phyloP scores from a whole-genome alignment of 805 yeast species.

The Yarrowia porcina region DNA sequence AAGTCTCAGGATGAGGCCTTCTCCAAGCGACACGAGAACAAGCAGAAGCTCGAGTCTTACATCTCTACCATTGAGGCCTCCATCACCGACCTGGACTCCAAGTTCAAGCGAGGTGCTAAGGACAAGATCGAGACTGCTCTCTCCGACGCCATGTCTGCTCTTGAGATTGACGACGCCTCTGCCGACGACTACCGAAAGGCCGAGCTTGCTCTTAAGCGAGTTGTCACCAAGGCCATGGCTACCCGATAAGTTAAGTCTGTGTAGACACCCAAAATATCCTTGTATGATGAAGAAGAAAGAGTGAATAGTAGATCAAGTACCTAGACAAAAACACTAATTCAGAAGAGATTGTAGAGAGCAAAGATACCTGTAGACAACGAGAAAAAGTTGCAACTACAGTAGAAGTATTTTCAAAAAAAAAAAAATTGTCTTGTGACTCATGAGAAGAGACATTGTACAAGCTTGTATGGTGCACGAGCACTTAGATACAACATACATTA shows the following conservation, averaged over 20 bases:
- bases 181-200: slow-evolving; percentile 99
- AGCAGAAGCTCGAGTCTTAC: slow-evolving; percentile 98
- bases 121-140: slow-evolving; percentile 97
- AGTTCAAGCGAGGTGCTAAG: slow-evolving; percentile 95
- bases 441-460: too few species aligned
- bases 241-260: slow-evolving; percentile 54
- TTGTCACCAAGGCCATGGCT: slow-evolving; percentile 98
- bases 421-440: too few species aligned
- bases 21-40: slow-evolving; percentile 99
- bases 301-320: too few species aligned
- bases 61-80: slow-evolving; percentile 93
- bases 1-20: slow-evolving; percentile 98
- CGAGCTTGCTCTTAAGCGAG: slow-evolving; percentile 98
- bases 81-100: slow-evolving; percentile 94
- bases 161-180: slow-evolving; percentile 92
- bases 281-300: neutral
- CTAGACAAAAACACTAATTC: too few species aligned
- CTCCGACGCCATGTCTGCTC: slow-evolving; percentile 96
- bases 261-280: slow-evolving; percentile 26
- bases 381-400: too few species aligned
- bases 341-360: too few species aligned
- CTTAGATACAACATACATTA: too few species aligned
- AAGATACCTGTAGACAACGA: too few species aligned
- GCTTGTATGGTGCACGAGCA: too few species aligned
- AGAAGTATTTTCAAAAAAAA: too few species aligned